Percentiles rank a stretch among this genome's conserved stretches.
phyloP scores from a whole-genome alignment of 805 yeast species.

The Saturnispora besseyi region DNA sequence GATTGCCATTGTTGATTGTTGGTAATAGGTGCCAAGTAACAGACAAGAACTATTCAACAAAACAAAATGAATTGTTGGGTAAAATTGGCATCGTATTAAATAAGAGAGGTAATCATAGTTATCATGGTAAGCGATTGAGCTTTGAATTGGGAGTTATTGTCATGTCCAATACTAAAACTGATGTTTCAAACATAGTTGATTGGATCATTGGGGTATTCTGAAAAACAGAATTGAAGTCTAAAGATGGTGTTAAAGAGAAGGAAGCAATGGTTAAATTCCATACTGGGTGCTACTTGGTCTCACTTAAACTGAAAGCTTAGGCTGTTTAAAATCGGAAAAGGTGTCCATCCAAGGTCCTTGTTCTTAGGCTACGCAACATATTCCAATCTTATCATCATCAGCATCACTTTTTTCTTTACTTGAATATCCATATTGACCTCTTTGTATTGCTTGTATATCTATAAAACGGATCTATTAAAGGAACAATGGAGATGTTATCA shows the following conservation, averaged over 20 bases:
- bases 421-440: background rate
- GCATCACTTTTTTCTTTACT: background rate
- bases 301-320: too few relatives aligned
- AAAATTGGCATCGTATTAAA: background rate
- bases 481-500: background rate
- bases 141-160: background rate
- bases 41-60: background rate
- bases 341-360: too few relatives aligned
- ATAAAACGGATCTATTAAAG: background rate
- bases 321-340: too few relatives aligned
- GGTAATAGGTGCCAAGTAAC: conserved; percentile 26
- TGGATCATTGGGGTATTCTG: background rate
- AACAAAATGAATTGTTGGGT: background rate
- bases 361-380: background rate
- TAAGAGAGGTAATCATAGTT: background rate
- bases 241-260: too few relatives aligned
- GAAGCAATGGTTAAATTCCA: too few relatives aligned
- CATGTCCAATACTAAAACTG: background rate
- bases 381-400: background rate
- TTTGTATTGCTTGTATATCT: background rate
- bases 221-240: too few relatives aligned
- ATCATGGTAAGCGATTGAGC: background rate
- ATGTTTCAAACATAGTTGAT: background rate
- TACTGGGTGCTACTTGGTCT: too few relatives aligned
- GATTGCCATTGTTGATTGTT: conserved; percentile 22